Base-by-base conservation (phyloP, 1,284 basidiomycete species). In the Exobasidium rhododendri region DNA sequence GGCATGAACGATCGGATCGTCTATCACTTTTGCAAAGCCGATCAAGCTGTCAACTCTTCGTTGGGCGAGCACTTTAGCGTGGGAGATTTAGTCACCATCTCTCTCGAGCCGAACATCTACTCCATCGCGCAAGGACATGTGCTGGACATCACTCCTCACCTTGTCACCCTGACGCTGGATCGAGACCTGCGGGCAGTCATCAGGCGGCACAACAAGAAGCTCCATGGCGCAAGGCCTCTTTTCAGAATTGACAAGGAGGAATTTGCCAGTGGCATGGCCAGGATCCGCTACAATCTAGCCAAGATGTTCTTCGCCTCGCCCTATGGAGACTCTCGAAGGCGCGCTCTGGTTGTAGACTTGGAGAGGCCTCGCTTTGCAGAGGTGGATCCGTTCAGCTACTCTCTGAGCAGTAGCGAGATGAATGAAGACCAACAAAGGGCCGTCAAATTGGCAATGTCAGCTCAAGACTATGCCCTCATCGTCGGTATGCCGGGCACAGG, bases 401-500 rank as follows among this genome's bases (percentile, higher is more conserved):
- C 51, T 40, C 17, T 10, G 7, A 10, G 10, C 17, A 40, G 35
- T 40, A 11, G 26, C 13, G 46, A 65, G 2, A 84, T 97, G 14
- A 97, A 97, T 74, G 73, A 80, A 0, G 88, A 88, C 64, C 96
- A 99, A 81, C 79, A 82, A 50, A 80, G 80, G 1, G 94, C 93
- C 0, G 85, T 97, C 76, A 79, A 82, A 30, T 88, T 87, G 65
- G 90, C 89, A 1, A 80, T 97, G 17, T 82, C 83, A 1, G 91
- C 94, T 0, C 82, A 86, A 64, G 94, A 99, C 80, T 99, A 97
- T 77, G 88, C 93, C 0, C 82, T 97, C 50, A 85, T 98, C 31
- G 84, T 97, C 4, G 96, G 94, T 26, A 97, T 98, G 96, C 94
- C 94, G 1, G 94, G 94, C 0, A 97, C 96, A 1, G 94, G 94